Base-by-base conservation (phyloP, 2,329 filamentous ascomycete genomes). In the Alternaria metachromatica region DNA sequence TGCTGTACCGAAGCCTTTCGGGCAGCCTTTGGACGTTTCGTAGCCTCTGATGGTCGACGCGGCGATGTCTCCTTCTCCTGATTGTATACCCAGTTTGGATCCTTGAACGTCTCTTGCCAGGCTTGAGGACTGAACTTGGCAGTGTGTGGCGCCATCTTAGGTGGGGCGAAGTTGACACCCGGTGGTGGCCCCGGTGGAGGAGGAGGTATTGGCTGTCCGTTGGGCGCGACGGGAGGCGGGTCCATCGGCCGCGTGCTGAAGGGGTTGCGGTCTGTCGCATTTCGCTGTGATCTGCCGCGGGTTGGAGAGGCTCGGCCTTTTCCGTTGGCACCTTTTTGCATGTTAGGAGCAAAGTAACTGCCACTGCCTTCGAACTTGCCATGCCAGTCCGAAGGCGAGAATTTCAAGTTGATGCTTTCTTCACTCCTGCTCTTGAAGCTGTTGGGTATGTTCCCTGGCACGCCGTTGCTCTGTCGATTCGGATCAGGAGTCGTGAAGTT, bases 351-450 rank as follows among this genome's bases (percentile, higher is more conserved):
- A 66, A 84, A 84, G 66, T 84, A 83, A 53, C 83, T 81, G 6
- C 77, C 69, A 30, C 72, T 77, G 48, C 81, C 81, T 51, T 78
- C 72, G 65, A 85, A 85, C 50, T 80, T 82, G 43, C 82, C 83
- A 68, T 78, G 79, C 80, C 82, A 84, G 28, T 82, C 82, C 23
- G 78, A 77, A 21, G 83, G 80, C 8, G 82, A 82, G 67, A 85
- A 85, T 26, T 81, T 83, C 55, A 83, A 83, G 62, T 84, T 84
- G 74, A 85, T 84, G 63, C 80, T 81, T 61, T 85, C 84, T 49
- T 82, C 80, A 64, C 83, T 85, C 62, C 79, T 78, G 66, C 81
- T 84, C 66, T 83, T 83, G 70, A 78, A 78, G 18, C 71, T 70
- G 45, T 71, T 75, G 6, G 73, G 67, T 6, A 71, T 55, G 41